phyloP scores from a whole-genome alignment of 2,329 filamentous ascomycete genomes.

The Purpureocillium takamizusanense region DNA sequence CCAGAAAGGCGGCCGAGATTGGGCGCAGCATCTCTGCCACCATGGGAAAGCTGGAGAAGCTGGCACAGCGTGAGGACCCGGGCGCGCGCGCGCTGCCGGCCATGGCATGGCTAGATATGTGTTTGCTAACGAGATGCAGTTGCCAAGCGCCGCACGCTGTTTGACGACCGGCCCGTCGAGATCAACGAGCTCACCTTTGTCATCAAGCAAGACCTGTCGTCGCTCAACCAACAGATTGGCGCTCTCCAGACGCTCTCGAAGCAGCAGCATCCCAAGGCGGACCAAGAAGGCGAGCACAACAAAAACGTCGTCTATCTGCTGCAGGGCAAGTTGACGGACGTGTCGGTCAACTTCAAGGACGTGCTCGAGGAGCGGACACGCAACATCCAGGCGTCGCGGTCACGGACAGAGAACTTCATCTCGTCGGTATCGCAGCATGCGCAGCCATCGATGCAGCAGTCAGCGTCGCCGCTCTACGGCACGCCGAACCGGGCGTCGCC shows the following conservation, averaged over 20 bases:
- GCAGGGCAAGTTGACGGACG: constrained; percentile 85
- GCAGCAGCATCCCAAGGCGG: constrained; percentile 62
- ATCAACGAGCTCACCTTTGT: constrained; percentile 96
- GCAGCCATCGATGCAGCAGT: constrained; percentile 59
- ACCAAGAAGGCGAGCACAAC: constrained; percentile 92
- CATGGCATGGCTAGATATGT: too few relatives aligned
- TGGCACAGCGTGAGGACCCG: constrained; percentile 59
- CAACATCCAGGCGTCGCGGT: constrained; percentile 91
- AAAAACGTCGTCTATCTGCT: constrained; percentile 92
- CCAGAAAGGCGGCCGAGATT: constrained; percentile 82
- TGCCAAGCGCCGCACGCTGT: constrained; percentile 92
- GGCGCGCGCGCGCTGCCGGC: too few relatives aligned
- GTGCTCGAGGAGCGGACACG: constrained; percentile 93
- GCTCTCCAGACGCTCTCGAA: constrained; percentile 69
- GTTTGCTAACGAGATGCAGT: constrained; percentile 40
- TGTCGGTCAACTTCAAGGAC: constrained; percentile 93
- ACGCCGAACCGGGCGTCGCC: constrained; percentile 61
- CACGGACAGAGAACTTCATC: constrained; percentile 93
- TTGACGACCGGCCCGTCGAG: constrained; percentile 92
- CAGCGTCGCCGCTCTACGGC: constrained; percentile 79
- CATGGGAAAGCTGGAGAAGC: constrained; percentile 88
- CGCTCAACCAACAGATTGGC: constrained; percentile 76
- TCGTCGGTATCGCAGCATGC: constrained; percentile 76
- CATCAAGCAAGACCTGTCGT: constrained; percentile 93
- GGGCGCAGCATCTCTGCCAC: constrained; percentile 84